Percentiles rank a stretch among this genome's conserved stretches.
These are phyloP conservation scores for Acidiella bohemica DNA, from an alignment of 495 filamentous ascomycete species.

Conservation along the genomic window DNA sequence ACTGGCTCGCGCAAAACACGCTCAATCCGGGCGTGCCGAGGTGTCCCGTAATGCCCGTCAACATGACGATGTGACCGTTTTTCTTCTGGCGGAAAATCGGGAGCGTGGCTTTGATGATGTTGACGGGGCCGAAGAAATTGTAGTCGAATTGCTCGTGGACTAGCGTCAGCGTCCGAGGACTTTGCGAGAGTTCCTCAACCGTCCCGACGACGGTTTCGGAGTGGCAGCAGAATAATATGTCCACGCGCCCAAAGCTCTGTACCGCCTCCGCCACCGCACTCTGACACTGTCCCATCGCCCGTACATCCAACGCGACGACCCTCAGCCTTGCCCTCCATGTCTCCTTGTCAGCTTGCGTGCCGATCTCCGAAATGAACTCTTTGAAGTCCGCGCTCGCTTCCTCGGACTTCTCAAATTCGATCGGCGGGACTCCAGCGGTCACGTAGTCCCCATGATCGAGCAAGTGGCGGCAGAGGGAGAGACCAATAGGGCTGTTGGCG, in stretches of 20 bases:
- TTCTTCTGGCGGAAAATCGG: constrained; percentile 65
- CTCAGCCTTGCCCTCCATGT: constrained; percentile 28
- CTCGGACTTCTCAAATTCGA: constrained; percentile 40
- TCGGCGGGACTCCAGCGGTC: constrained; percentile 57
- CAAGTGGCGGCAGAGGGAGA: constrained; percentile 55
- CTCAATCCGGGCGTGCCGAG: constrained; percentile 85
- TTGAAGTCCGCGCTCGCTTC: constrained; percentile 36
- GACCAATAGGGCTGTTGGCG: constrained; percentile 65
- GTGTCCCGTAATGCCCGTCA: constrained; percentile 82
- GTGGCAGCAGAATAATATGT: constrained; percentile 78
- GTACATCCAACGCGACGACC: constrained; percentile 29
- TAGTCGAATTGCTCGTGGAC: constrained; percentile 86
- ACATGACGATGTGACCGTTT: constrained; percentile 76
- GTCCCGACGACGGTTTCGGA: constrained; percentile 80
- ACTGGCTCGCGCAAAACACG: constrained; percentile 81
- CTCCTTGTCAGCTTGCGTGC: constrained; percentile 31
- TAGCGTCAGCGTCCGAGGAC: constrained; percentile 57
- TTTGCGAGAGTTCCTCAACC: constrained; percentile 74
- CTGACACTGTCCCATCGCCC: constrained; percentile 43
- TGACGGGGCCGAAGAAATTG: constrained; percentile 87
- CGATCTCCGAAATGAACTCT: constrained; percentile 43
- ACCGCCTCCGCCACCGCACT: constrained; percentile 78
- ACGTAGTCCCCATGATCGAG: constrained; percentile 79
- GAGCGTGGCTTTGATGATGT: constrained; percentile 82
- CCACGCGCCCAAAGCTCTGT: constrained; percentile 68